Percentiles rank a stretch among this genome's conserved stretches.
Conservation (phyloP, 2,329 filamentous ascomycete species). For the Alternaria gaisen region DNA sequence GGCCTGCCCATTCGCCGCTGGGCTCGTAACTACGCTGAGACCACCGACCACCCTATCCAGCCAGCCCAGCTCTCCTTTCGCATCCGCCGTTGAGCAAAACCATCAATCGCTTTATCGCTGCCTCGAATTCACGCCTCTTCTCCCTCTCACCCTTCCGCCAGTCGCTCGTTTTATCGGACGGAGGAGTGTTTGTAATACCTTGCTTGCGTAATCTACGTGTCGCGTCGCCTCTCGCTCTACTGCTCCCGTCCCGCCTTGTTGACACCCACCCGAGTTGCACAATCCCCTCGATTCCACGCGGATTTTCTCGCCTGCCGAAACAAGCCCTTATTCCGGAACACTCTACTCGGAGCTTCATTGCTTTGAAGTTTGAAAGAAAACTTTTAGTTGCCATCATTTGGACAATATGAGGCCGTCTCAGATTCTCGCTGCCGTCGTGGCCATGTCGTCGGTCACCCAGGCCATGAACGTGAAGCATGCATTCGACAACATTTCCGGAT, state of each 20-base stretch:
- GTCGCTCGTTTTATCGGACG: constrained; percentile 48
- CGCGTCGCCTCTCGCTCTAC: constrained; percentile 28
- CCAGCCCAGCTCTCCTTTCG: constrained; percentile 16
- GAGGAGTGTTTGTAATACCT: constrained; percentile 23
- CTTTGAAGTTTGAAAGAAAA: not conserved
- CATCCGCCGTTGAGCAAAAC: constrained; percentile 6
- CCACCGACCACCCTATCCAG: constrained; percentile 5
- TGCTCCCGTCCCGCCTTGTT: constrained; percentile 29
- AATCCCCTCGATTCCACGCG: constrained; percentile 24
- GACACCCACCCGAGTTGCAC: constrained; percentile 23
- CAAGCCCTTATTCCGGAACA: constrained; percentile 15
- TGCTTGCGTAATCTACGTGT: constrained; percentile 28
- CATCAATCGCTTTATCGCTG: constrained; percentile 26
- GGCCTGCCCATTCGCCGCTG: constrained; percentile 8
- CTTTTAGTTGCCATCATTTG: not conserved
- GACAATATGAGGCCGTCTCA: constrained; percentile 50
- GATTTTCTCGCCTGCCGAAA: constrained; percentile 22
- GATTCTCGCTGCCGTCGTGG: constrained; percentile 49
- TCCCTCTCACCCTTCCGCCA: constrained; percentile 35
- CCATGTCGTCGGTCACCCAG: constrained; percentile 48
- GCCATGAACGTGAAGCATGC: constrained; percentile 46
- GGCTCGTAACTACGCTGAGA: constrained; percentile 10
- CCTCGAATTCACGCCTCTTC: constrained; percentile 11
- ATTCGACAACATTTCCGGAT: constrained; percentile 43
- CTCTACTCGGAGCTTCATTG: not conserved